Evolutionary conservation across 2,329 filamentous ascomycete genomes (phyloP).

Genomic region (Sporothrix phasma): DNA sequence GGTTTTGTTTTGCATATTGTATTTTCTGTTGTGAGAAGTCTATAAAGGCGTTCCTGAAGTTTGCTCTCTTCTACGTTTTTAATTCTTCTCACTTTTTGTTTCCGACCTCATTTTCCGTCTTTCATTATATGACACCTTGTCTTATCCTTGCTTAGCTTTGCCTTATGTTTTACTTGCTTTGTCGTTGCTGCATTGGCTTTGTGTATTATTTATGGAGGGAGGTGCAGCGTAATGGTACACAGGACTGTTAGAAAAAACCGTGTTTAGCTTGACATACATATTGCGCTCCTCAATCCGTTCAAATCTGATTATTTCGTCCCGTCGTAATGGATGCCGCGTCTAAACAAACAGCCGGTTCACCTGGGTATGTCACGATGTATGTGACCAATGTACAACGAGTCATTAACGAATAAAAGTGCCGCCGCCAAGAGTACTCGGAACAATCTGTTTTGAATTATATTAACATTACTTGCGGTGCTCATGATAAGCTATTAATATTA

Average conservation of each 20-base stretch:
- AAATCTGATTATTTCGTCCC: no score
- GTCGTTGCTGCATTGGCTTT: neutral
- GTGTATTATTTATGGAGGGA: neutral
- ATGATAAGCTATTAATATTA: neutral
- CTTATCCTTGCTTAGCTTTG: neutral
- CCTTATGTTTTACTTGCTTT: neutral
- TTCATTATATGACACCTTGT: neutral
- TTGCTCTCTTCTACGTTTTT: neutral
- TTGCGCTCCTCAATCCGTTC: neutral
- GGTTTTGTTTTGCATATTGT: neutral
- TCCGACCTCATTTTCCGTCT: neutral
- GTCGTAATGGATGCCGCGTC: no score
- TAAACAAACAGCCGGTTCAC: no score
- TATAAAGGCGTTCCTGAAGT: neutral
- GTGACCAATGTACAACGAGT: no score
- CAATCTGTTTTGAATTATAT: neutral
- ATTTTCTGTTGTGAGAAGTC: neutral
- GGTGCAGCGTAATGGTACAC: slow-evolving; percentile 13
- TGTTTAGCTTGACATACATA: slow-evolving; percentile 12
- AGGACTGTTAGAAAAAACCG: slow-evolving; percentile 19
- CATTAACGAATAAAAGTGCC: no score
- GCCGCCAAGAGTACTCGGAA: neutral
- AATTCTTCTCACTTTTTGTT: neutral
- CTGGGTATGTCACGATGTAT: no score
- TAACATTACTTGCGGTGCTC: neutral